Evolutionary conservation across 2,329 filamentous ascomycete genomes (phyloP), one percentile per base, ranked within the genome.

Genomic region (Thelonectria blattea): DNA sequence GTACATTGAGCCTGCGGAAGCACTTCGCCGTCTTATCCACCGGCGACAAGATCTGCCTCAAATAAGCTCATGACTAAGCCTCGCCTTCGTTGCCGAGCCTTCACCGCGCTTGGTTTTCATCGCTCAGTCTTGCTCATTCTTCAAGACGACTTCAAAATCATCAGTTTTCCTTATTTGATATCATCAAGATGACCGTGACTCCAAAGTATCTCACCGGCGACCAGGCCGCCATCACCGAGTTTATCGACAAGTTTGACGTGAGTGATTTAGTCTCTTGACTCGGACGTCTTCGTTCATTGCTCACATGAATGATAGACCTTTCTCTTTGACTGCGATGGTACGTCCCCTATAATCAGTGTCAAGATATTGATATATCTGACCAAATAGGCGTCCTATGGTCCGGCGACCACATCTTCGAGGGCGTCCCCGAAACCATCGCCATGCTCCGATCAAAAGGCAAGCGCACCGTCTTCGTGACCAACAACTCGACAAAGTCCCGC

Each of bases 401-500:
- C 15, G 95, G 95, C 51, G 92, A 97, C 73, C 89, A 94, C 74
- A 81, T 96, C 11, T 97, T 95, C 69, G 89, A 92, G 14, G 91
- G 90, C 54, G 89, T 93, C 5, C 89, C 91, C 5, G 92, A 97
- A 78, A 96, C 93, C 0, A 80, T 99, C 39, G 86, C 92, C 62
- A 83, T 96, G 78, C 81, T 99, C 64, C 89, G 92, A 72, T 89
- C 87, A 58, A 91, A 87, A 87, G 93, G 92, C 73, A 99, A 99
- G 78, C 90, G 90, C 74, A 85, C 95, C 34, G 88, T 99, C 56
- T 99, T 99, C 74, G 95, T 99, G 53, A 99, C 95, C 42, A 99
- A 99, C 81, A 99, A 99, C 81, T 97, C 93, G 73, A 98, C 95
- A 58, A 99, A 99, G 76, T 97, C 94, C 11, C 90, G 95, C 58